These are phyloP conservation scores for Clonostachys rosea DNA, from an alignment of 2,329 filamentous ascomycete species.

Conservation along the genomic window DNA sequence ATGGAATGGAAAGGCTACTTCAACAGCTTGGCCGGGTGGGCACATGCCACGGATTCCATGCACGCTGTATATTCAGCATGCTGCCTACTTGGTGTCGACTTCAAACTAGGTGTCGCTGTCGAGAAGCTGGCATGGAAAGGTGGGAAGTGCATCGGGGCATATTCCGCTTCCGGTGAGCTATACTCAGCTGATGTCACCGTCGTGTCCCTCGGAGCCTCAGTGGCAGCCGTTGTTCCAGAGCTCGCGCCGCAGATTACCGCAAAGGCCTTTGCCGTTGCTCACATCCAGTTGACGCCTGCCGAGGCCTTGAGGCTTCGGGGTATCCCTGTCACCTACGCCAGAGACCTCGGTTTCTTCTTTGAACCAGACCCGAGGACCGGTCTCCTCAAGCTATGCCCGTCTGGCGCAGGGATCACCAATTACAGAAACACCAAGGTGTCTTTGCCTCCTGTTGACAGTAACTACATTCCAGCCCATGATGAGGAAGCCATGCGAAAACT, in stretches of 20 bases:
- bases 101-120: constrained; percentile 18
- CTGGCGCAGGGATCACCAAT: constrained; percentile 53
- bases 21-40: constrained; percentile 52
- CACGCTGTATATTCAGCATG: constrained; percentile 36
- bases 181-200: constrained; percentile 34
- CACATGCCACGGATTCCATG: constrained; percentile 48
- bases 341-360: constrained; percentile 62
- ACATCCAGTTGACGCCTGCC: constrained; percentile 49
- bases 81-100: constrained; percentile 29
- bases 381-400: constrained; percentile 55
- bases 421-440: constrained; percentile 26
- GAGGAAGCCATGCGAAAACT: constrained; percentile 45
- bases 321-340: constrained; percentile 56
- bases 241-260: constrained; percentile 46
- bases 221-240: constrained; percentile 38
- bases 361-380: constrained; percentile 56
- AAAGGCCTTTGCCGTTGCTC: constrained; percentile 54
- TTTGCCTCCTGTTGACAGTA: constrained; percentile 29
- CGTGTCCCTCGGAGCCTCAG: constrained; percentile 45
- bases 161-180: constrained; percentile 11
- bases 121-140: constrained; percentile 11
- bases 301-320: constrained; percentile 49
- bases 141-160: constrained; percentile 13
- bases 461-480: constrained; percentile 48
- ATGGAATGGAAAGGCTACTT: constrained; percentile 55